phyloP scores from a whole-genome alignment of 2,329 filamentous ascomycete species.

The Paraconiothyrium brasiliense region DNA sequence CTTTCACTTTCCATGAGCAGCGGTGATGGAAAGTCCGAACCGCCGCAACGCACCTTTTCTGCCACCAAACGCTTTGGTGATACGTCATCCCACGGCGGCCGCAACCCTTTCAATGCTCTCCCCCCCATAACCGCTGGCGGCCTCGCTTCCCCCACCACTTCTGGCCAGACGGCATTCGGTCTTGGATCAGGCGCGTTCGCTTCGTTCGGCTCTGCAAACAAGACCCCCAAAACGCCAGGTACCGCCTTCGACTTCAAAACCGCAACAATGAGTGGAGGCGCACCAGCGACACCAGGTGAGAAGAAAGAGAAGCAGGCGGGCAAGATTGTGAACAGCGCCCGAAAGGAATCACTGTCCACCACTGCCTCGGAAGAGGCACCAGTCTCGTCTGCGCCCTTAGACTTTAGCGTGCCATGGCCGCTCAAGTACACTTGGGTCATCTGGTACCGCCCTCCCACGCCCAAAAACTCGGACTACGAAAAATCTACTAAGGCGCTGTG shows the following conservation, averaged over 20 bases:
- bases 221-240: slow-evolving; percentile 86
- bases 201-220: slow-evolving; percentile 83
- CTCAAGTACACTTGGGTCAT: slow-evolving; percentile 93
- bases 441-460: slow-evolving; percentile 96
- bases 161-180: slow-evolving; percentile 88
- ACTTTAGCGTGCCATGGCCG: slow-evolving; percentile 54
- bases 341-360: slow-evolving; percentile 45
- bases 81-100: slow-evolving; percentile 76
- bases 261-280: slow-evolving; percentile 55
- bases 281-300: slow-evolving; percentile 67
- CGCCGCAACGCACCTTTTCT: slow-evolving; percentile 69
- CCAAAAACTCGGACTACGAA: slow-evolving; percentile 98
- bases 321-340: slow-evolving; percentile 45
- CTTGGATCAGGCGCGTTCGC: slow-evolving; percentile 95
- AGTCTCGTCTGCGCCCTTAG: slow-evolving; percentile 53
- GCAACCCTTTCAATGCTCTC: slow-evolving; percentile 81
- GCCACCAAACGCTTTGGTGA: slow-evolving; percentile 79
- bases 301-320: slow-evolving; percentile 60
- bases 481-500: slow-evolving; percentile 92
- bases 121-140: slow-evolving; percentile 72
- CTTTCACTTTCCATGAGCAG: slow-evolving; percentile 85
- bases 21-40: slow-evolving; percentile 60
- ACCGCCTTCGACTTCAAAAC: slow-evolving; percentile 81
- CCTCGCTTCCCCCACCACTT: slow-evolving; percentile 77
- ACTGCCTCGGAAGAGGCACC: slow-evolving; percentile 44